phyloP scores from a whole-genome alignment of 305 asterid species.

The Rubia tinctorum region DNA sequence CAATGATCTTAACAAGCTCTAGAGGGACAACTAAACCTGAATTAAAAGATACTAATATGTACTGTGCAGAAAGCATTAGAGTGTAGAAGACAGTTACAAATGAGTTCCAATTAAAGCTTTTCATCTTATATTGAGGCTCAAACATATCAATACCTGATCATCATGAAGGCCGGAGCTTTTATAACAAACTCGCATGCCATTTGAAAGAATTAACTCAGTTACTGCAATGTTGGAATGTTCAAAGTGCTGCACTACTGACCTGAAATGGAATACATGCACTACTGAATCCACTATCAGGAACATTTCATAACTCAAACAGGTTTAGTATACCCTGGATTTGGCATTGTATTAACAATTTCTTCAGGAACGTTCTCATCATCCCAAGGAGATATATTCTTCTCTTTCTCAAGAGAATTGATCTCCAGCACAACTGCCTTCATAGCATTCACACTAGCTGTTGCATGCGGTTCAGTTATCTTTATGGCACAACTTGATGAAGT shows the following conservation, averaged over 20 bases:
- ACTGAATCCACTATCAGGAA: background rate
- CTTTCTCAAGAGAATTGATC: conserved; percentile 69
- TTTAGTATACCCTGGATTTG: conserved; percentile 74
- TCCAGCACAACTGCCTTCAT: conserved; percentile 57
- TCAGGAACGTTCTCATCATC: conserved; percentile 86
- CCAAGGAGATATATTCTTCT: conserved; percentile 63
- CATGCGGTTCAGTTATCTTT: conserved; percentile 91
- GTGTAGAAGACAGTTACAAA: background rate
- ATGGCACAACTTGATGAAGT: conserved; percentile 78
- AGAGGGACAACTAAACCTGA: background rate
- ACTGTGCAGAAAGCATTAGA: background rate
- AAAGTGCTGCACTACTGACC: conserved; percentile 62
- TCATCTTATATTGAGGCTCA: background rate
- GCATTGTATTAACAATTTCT: conserved; percentile 65
- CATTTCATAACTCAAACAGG: background rate
- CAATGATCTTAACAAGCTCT: background rate
- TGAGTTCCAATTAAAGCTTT: background rate
- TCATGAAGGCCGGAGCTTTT: conserved; percentile 90
- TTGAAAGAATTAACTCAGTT: conserved; percentile 78
- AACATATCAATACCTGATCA: conserved; percentile 66
- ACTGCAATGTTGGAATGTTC: conserved; percentile 67
- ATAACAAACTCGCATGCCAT: conserved; percentile 95
- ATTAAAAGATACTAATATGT: background rate
- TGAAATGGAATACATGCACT: conserved; percentile 30
- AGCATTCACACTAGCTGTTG: conserved; percentile 66